Base-by-base conservation (phyloP, 805 yeast genomes). In the Candida nonsorbophila region DNA sequence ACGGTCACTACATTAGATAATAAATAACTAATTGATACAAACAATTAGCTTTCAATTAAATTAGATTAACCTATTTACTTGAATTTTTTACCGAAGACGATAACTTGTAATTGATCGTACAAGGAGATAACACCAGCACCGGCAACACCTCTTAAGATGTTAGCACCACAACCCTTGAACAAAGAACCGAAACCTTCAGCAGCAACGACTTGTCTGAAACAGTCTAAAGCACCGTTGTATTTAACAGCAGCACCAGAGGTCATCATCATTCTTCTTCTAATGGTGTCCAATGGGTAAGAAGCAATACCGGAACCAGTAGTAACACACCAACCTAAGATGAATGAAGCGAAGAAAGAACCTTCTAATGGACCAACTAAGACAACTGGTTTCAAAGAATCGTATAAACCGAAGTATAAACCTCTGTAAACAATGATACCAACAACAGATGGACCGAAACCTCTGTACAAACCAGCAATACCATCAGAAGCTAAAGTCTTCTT, bases 261-360 rank as follows among this genome's bases (percentile, higher is more conserved):
- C 97, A 87, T 87, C 97, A 87, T 87, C 97, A 87, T 87, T 84
- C 97, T 86, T 84, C 97, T 86, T 83, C 97, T 88, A 63, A 87
- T 87, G 62, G 97, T 87, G 74, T 87, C 97, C 71, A 88, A 84
- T 79, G 97, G 97, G 83, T 87, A 87, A 64, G 96, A 86, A 65
- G 95, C 95, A 49, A 96, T 86, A 54, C 96, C 88, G 59, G 97
- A 95, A 81, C 87, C 95, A 49, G 95, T 87, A 69, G 97, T 87
- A 59, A 87, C 96, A 68, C 78, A 76, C 97, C 97, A 87, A 72
- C 97, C 97, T 66, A 87, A 78, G 58, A 80, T 67, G 94, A 87
- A 87, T 56, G 96, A 82, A 56, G 96, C 96, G 49, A 82, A 67
- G 92, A 87, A 87, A 62, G 79, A 77, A 67, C 94, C 94, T 69